These are phyloP conservation scores for Phytophthora ohioensis DNA, from an alignment of 352 stramenopile species.

Conservation along the genomic window DNA sequence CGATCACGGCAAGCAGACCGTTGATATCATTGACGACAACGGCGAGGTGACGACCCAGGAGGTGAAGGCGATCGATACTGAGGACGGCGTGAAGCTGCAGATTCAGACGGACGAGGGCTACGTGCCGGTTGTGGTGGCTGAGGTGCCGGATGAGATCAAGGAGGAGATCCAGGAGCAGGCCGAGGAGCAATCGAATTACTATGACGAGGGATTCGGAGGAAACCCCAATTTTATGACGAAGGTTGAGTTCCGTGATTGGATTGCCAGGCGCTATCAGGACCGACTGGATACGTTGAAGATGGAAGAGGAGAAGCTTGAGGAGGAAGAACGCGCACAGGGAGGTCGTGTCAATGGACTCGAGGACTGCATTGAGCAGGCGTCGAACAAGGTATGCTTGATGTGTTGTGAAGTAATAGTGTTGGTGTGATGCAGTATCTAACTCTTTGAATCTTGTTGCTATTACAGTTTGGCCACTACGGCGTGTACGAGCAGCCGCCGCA, in stretches of 20 bases:
- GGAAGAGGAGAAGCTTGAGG: slow-evolving; percentile 27
- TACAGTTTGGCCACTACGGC: slow-evolving; percentile 60
- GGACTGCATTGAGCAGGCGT: slow-evolving; percentile 55
- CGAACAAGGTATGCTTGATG: slow-evolving; percentile 51
- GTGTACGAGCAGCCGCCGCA: slow-evolving; percentile 59
- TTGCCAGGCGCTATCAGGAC: slow-evolving; percentile 39
- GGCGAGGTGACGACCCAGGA: slow-evolving; percentile 11
- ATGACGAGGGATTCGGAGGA: background rate
- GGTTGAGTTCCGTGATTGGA: slow-evolving; percentile 45
- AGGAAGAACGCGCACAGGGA: slow-evolving; percentile 29
- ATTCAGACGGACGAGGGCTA: slow-evolving; percentile 12
- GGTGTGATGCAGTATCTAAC: background rate
- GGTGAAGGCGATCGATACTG: slow-evolving; percentile 7
- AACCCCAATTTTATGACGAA: slow-evolving; percentile 48
- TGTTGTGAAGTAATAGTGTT: background rate
- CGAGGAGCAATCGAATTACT: background rate
- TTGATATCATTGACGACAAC: slow-evolving; percentile 15
- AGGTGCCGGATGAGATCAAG: slow-evolving; percentile 13
- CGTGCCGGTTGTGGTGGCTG: slow-evolving; percentile 6
- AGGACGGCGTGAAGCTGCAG: slow-evolving; percentile 13
- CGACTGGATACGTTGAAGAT: slow-evolving; percentile 24
- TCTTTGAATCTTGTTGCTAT: slow-evolving; percentile 4
- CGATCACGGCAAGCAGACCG: slow-evolving; percentile 16
- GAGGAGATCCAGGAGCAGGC: background rate
- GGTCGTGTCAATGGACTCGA: slow-evolving; percentile 40